Evolutionary conservation across 1,284 basidiomycete species (phyloP).

Genomic region (Anthracocystis walkeri): DNA sequence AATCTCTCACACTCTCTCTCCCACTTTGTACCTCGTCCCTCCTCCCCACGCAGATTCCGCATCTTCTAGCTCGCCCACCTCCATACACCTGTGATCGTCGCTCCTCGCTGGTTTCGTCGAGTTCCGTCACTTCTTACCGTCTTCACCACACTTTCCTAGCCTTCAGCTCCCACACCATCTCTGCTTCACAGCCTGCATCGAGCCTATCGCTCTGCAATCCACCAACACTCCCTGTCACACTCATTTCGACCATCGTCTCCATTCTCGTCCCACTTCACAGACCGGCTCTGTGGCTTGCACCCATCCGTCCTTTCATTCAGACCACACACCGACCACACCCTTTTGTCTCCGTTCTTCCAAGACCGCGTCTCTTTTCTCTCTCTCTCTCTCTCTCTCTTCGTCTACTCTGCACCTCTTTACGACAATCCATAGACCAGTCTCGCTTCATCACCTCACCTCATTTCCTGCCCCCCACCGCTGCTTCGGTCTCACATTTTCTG

Average conservation of each 20-base stretch:
- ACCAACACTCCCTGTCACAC: neutral
- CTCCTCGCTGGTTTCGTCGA: conserved; percentile 15
- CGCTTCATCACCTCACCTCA: neutral
- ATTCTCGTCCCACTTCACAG: conserved; percentile 22
- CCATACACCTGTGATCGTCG: conserved; percentile 2
- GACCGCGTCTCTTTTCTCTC: neutral
- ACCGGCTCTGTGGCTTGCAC: conserved; percentile 45
- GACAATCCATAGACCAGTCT: conserved; percentile 2
- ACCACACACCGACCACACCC: conserved; percentile 2
- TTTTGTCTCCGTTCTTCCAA: conserved; percentile 20
- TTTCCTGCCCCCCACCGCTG: too few relatives aligned
- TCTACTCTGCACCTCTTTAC: neutral
- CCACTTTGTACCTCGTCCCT: neutral
- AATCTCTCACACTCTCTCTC: neutral
- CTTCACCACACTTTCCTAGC: neutral
- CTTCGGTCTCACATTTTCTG: too few relatives aligned
- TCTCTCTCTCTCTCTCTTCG: neutral
- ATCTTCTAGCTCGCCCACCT: neutral
- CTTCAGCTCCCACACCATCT: neutral
- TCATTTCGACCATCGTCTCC: conserved; percentile 14
- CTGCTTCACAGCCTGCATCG: conserved; percentile 2
- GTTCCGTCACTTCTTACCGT: conserved; percentile 18
- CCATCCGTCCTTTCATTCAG: conserved; percentile 3
- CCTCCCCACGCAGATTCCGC: neutral
- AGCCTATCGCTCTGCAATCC: neutral